Conservation (phyloP, 768 basidiomycete species). For the Tulasnella sp. region DNA sequence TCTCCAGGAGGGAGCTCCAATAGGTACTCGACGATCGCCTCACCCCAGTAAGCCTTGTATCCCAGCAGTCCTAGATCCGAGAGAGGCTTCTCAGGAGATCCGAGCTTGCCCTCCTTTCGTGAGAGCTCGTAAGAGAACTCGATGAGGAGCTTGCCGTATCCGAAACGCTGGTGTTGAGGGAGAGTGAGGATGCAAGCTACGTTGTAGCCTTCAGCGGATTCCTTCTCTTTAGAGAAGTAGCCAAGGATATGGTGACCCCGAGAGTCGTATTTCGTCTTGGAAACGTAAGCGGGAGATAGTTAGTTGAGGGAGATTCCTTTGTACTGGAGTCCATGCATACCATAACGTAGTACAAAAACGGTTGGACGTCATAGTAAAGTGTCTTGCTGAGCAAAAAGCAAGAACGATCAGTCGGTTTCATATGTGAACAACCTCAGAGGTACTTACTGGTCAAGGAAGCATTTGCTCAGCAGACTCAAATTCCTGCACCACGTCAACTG, state of each 20-base stretch:
- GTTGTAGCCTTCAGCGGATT: slow-evolving; percentile 95
- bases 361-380: slow-evolving; percentile 98
- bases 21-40: slow-evolving; percentile 86
- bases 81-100: slow-evolving; percentile 95
- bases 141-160: slow-evolving; percentile 90
- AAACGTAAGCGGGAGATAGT: slow-evolving; percentile 17
- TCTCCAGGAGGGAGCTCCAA: slow-evolving; percentile 55
- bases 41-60: slow-evolving; percentile 96
- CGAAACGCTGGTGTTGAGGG: slow-evolving; percentile 93
- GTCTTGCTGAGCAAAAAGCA: slow-evolving; percentile 58
- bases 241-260: slow-evolving; percentile 89
- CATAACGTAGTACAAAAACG: slow-evolving; percentile 99
- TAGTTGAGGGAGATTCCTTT: not conserved
- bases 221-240: slow-evolving; percentile 99
- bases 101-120: slow-evolving; percentile 91
- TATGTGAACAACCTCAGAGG: slow-evolving; percentile 5
- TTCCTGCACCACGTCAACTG: slow-evolving; percentile 96
- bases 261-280: slow-evolving; percentile 71
- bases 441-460: slow-evolving; percentile 93
- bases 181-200: slow-evolving; percentile 98
- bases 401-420: not conserved
- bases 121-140: slow-evolving; percentile 97
- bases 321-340: slow-evolving; percentile 33
- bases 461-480: slow-evolving; percentile 90
- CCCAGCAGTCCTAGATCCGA: slow-evolving; percentile 85